Percentiles rank a stretch among this genome's conserved stretches.
phyloP scores from a whole-genome alignment of 2,329 filamentous ascomycete genomes.

The Emmonsia crescens region DNA sequence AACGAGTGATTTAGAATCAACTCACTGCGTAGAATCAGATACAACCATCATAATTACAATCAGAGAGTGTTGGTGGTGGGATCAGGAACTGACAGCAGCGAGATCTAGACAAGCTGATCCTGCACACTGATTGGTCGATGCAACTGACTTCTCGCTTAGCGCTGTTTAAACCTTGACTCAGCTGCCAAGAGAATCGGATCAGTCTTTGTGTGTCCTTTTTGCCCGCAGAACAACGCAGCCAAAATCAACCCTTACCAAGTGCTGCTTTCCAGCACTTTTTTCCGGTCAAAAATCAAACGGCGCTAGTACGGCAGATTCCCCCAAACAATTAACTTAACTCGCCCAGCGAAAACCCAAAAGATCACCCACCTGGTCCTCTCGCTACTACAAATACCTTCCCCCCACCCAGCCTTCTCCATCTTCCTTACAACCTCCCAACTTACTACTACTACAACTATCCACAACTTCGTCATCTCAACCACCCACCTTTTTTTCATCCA shows the following conservation, averaged over 20 bases:
- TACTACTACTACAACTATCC: too few relatives aligned
- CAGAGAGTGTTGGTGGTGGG: constrained; percentile 19
- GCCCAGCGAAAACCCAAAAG: constrained; percentile 7
- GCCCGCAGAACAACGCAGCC: constrained; percentile 18
- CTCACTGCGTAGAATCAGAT: background rate
- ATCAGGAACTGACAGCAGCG: constrained; percentile 21
- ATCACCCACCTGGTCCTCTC: constrained; percentile 10
- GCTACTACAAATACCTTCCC: constrained; percentile 17
- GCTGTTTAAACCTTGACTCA: background rate
- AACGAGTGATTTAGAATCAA: background rate
- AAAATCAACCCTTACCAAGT: constrained; percentile 24
- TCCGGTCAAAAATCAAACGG: constrained; percentile 16
- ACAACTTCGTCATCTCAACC: constrained; percentile 19
- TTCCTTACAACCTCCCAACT: constrained; percentile 12
- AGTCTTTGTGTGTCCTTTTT: constrained; percentile 6
- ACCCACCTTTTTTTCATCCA: constrained; percentile 19
- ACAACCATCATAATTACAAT: background rate
- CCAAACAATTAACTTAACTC: constrained; percentile 27
- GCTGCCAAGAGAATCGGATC: constrained; percentile 8
- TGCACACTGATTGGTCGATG: constrained; percentile 25
- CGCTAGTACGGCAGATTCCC: constrained; percentile 14
- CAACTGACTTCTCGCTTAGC: constrained; percentile 25
- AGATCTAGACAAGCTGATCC: constrained; percentile 29
- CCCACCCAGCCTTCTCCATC: constrained; percentile 14
- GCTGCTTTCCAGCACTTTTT: constrained; percentile 24